Conservation (phyloP, 225 moss, liverwort and hornwort species). For the Physcomitrellopsis africana region DNA sequence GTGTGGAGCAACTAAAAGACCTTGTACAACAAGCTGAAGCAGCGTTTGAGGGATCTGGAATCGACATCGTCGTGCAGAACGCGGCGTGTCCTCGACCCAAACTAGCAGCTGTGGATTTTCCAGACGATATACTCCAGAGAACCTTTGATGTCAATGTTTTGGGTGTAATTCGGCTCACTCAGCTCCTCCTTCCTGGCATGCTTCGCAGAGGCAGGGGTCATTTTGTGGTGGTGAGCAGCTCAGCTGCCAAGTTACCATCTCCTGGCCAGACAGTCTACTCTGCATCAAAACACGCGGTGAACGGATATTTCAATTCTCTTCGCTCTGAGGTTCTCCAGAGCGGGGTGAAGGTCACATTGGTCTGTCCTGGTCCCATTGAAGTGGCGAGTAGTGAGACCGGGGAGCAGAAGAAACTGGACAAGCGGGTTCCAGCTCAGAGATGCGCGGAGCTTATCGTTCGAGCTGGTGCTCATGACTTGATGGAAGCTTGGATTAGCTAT, state of each 20-base stretch:
- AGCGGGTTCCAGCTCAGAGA: conserved; percentile 52
- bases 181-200: conserved; percentile 71
- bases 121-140: conserved; percentile 55
- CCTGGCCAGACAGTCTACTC: conserved; percentile 78
- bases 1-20: conserved; percentile 44
- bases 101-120: conserved; percentile 51
- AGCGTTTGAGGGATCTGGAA: conserved; percentile 60
- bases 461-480: conserved; percentile 70
- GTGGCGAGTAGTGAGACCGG: conserved; percentile 40
- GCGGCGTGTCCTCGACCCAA: conserved; percentile 71
- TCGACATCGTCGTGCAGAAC: conserved; percentile 84
- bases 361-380: conserved; percentile 81
- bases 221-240: conserved; percentile 84
- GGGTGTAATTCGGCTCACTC: conserved; percentile 72
- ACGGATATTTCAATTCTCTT: conserved; percentile 70
- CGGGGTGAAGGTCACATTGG: conserved; percentile 71
- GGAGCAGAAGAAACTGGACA: conserved; percentile 40
- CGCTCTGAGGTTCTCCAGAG: conserved; percentile 69
- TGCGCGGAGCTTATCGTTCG: conserved; percentile 68
- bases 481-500: conserved; percentile 68
- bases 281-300: conserved; percentile 75
- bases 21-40: conserved; percentile 68
- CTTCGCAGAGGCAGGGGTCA: conserved; percentile 61
- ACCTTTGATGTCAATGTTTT: conserved; percentile 75
- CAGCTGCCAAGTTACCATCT: conserved; percentile 62